These are phyloP conservation scores for Dothideomycetidae sp. DNA, from an alignment of 2,329 filamentous ascomycete species.

Conservation along the genomic window DNA sequence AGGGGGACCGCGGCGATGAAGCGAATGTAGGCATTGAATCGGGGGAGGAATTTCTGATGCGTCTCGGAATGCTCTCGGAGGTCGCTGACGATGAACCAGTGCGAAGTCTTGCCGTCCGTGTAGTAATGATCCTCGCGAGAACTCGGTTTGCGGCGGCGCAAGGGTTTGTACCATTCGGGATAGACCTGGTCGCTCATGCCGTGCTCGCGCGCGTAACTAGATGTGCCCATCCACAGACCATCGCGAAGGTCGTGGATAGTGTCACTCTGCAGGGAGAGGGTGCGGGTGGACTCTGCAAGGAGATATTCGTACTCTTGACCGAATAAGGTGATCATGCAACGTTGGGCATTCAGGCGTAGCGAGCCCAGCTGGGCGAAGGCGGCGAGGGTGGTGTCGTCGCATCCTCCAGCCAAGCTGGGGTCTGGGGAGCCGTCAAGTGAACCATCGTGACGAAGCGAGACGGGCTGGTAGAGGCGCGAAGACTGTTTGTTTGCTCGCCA, in stretches of 20 bases:
- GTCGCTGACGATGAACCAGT: slow-evolving; percentile 19
- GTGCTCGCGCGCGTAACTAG: slow-evolving; percentile 20
- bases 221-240: slow-evolving; percentile 25
- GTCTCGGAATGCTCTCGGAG: slow-evolving; percentile 17
- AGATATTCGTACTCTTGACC: slow-evolving; percentile 35
- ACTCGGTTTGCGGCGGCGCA: slow-evolving; percentile 16
- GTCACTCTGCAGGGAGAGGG: slow-evolving; percentile 27
- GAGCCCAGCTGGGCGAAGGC: slow-evolving; percentile 37
- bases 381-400: slow-evolving; percentile 30
- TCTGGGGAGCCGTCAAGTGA: no score
- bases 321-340: slow-evolving; percentile 38
- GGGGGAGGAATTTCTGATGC: slow-evolving; percentile 18
- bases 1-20: slow-evolving; percentile 39
- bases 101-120: slow-evolving; percentile 13
- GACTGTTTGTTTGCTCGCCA: no score
- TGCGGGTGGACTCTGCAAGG: slow-evolving; percentile 38
- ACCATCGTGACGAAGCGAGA: no score
- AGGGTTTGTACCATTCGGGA: slow-evolving; percentile 1
- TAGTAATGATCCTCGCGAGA: slow-evolving; percentile 14
- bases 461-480: no score
- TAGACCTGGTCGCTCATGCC: slow-evolving; percentile 21
- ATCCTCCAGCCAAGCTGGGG: no score
- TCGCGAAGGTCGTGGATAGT: slow-evolving; percentile 18
- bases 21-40: slow-evolving; percentile 16
- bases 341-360: slow-evolving; percentile 33